Percentiles rank a stretch among this genome's conserved stretches.
Conservation (phyloP, 148 eudicot genomes). For the Vaccinium corymbosum region DNA sequence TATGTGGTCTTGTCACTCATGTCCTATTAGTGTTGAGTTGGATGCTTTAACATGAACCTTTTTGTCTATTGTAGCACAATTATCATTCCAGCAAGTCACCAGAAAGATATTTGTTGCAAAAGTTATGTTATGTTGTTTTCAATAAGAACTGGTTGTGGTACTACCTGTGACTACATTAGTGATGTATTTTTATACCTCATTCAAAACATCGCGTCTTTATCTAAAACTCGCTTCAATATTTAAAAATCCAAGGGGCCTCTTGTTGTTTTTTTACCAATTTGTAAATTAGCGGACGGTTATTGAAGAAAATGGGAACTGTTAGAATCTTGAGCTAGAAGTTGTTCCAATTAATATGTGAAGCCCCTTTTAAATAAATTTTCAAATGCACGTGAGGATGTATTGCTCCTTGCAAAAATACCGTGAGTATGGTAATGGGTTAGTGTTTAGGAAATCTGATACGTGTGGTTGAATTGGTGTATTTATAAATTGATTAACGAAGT, state of each 20-base stretch:
- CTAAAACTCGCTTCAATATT: neutral
- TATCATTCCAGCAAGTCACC: neutral
- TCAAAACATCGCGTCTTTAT: neutral
- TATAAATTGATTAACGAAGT: neutral
- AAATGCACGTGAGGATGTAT: neutral
- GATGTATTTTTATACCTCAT: neutral
- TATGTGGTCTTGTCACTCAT: neutral
- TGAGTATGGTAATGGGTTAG: neutral
- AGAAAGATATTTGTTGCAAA: neutral
- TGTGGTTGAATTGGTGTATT: neutral
- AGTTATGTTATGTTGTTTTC: neutral
- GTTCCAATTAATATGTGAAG: neutral
- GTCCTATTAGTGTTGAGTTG: neutral
- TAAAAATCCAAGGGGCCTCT: neutral
- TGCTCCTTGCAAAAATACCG: neutral
- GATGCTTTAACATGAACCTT: neutral
- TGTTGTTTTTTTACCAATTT: neutral
- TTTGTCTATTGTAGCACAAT: neutral
- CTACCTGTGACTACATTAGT: neutral
- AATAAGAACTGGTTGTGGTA: neutral
- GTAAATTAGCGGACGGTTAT: neutral
- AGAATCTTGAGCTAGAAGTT: conserved; percentile 1
- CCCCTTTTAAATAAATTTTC: neutral
- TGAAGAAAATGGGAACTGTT: neutral
- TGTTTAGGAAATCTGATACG: neutral